Evolutionary conservation across 768 basidiomycete genomes (phyloP).

Genomic region (Mycena chlorophos): DNA sequence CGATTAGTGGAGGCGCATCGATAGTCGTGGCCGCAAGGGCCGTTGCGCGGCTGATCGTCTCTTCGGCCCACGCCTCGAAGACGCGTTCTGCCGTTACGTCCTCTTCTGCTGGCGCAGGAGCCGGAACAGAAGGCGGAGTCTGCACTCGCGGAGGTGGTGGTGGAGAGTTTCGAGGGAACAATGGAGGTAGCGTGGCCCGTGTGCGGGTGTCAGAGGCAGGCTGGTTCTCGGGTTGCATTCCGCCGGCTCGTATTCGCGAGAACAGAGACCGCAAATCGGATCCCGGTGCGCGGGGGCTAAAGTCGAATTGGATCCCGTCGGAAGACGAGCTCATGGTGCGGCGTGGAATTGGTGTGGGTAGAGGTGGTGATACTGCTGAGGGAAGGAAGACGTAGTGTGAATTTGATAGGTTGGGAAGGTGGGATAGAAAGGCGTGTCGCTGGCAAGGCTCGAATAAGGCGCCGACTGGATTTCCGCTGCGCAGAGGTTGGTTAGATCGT

Average conservation of each 20-base stretch:
- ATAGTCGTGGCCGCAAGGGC: conserved; percentile 13
- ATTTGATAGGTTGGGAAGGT: conserved; percentile 3
- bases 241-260: not conserved
- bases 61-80: conserved; percentile 22
- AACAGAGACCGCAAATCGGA: not conserved
- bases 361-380: conserved; percentile 17
- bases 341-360: not conserved
- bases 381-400: conserved; percentile 20
- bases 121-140: not conserved
- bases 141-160: not conserved
- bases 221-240: not conserved
- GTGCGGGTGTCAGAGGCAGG: not conserved
- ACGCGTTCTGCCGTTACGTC: not conserved
- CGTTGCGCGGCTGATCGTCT: conserved; percentile 18
- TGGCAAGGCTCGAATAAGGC: conserved; percentile 15
- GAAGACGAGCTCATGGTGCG: not conserved
- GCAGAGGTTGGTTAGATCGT: not conserved
- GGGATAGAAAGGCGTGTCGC: conserved; percentile 5
- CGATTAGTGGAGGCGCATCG: conserved; percentile 7
- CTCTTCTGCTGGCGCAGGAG: not conserved
- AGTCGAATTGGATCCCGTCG: not conserved
- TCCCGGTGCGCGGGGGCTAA: conserved; percentile 2
- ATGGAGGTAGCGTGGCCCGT: not conserved
- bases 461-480: conserved; percentile 17
- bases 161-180: not conserved